A percentile compares a stretch with the other conserved stretches of the same genome.
These are phyloP conservation scores for Kazachstania kunashirensis DNA, from an alignment of 805 yeast species.

Conservation along the genomic window DNA sequence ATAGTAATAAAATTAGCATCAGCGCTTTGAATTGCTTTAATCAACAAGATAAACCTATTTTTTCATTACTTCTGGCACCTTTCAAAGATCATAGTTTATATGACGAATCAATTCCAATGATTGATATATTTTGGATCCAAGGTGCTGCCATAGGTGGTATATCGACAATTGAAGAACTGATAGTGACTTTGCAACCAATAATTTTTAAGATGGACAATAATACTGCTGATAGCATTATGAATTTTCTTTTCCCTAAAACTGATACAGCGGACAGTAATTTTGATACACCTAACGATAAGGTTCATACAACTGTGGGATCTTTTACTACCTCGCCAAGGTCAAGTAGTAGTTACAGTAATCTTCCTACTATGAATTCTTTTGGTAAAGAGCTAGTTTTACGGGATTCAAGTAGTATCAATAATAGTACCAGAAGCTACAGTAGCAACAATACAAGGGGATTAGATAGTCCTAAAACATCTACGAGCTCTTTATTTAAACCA, in stretches of 20 bases:
- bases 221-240: constrained; percentile 41
- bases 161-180: constrained; percentile 40
- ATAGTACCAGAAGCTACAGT: not conserved
- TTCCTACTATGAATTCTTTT: not conserved
- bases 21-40: constrained; percentile 44
- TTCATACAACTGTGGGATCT: not conserved
- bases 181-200: constrained; percentile 43
- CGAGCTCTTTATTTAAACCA: constrained; percentile 11
- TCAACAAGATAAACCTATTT: constrained; percentile 37
- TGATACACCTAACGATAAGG: too few species aligned
- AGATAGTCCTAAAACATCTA: not conserved
- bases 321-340: constrained; percentile 1
- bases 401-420: constrained; percentile 12
- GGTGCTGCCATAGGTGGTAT: constrained; percentile 59
- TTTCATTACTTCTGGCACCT: constrained; percentile 45
- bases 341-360: constrained; percentile 3
- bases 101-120: constrained; percentile 29
- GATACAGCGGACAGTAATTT: constrained; percentile 3
- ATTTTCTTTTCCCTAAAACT: constrained; percentile 38
- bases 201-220: constrained; percentile 47
- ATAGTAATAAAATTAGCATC: constrained; percentile 38
- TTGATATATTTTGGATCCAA: constrained; percentile 43
- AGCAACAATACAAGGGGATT: not conserved
- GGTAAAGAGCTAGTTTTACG: constrained; percentile 11
- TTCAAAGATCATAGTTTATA: constrained; percentile 18